Percentiles rank a stretch among this genome's conserved stretches.
These are phyloP conservation scores for Chloris gayana DNA, from an alignment of 176 grass and related monocot species.

Conservation along the genomic window DNA sequence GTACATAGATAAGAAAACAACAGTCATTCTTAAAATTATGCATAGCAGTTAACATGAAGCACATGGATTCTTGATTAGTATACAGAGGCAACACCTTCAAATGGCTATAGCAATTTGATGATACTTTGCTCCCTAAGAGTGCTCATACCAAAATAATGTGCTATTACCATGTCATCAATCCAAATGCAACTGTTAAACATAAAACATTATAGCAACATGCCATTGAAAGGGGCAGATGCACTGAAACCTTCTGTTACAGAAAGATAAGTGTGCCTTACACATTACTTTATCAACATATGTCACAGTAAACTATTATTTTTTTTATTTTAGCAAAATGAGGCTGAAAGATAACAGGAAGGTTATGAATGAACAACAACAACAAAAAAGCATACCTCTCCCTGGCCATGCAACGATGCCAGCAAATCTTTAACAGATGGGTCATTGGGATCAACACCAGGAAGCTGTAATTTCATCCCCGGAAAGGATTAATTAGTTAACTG, in stretches of 20 bases:
- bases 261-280: neutral
- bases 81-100: neutral
- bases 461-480: constrained; percentile 48
- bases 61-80: neutral
- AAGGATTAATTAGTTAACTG: constrained; percentile 3
- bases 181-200: neutral
- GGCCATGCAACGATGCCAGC: constrained; percentile 80
- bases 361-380: neutral
- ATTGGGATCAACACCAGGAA: constrained; percentile 98
- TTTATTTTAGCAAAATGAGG: neutral
- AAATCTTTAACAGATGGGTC: constrained; percentile 95
- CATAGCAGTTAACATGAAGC: constrained; percentile 2
- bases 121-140: neutral
- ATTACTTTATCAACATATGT: constrained; percentile 4
- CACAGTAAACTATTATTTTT: neutral
- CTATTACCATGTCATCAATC: neutral
- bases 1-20: neutral
- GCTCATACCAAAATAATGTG: neutral
- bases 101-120: neutral
- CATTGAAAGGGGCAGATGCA: neutral
- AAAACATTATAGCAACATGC: neutral
- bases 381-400: constrained; percentile 64
- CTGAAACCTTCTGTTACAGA: neutral
- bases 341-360: neutral
- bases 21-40: neutral